A percentile compares a stretch with the other conserved stretches of the same genome.
Evolutionary conservation across 441 rosid genomes (phyloP).

Genomic region (Adansonia madagascariensis): DNA sequence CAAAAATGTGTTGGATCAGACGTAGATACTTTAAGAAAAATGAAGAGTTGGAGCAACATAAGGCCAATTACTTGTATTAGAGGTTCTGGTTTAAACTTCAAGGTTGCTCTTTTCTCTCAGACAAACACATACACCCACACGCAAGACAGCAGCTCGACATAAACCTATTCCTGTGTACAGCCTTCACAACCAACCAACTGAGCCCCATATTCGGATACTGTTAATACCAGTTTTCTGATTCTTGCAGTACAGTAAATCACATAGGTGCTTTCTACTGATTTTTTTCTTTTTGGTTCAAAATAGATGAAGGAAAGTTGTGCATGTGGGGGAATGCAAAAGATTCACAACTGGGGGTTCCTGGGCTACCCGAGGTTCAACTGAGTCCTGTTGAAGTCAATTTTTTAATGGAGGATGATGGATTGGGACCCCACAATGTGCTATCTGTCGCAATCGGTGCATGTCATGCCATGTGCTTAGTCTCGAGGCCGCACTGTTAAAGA

Average conservation of each 20-base stretch:
- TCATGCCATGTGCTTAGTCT: slow-evolving; percentile 81
- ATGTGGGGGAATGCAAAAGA: slow-evolving; percentile 97
- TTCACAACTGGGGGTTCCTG: slow-evolving; percentile 85
- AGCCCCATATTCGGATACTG: neutral
- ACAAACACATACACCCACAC: neutral
- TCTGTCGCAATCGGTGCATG: slow-evolving; percentile 84
- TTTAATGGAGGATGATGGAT: slow-evolving; percentile 66
- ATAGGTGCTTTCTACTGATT: neutral
- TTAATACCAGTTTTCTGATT: neutral
- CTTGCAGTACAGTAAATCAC: neutral
- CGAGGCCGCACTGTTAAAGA: slow-evolving; percentile 45
- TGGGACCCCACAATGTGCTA: slow-evolving; percentile 56
- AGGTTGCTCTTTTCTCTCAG: neutral
- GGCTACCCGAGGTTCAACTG: slow-evolving; percentile 71
- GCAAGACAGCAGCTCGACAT: neutral
- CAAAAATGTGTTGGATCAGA: no score
- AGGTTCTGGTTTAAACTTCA: neutral
- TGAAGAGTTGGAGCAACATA: no score
- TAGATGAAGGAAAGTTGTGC: slow-evolving; percentile 79
- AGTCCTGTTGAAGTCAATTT: slow-evolving; percentile 72
- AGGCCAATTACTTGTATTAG: neutral
- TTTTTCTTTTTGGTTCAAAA: slow-evolving; percentile 21
- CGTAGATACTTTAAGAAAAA: no score
- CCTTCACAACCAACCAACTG: neutral
- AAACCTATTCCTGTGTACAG: neutral